These are phyloP conservation scores for Nemania serpens DNA, from an alignment of 2,329 filamentous ascomycete genomes.

Conservation along the genomic window DNA sequence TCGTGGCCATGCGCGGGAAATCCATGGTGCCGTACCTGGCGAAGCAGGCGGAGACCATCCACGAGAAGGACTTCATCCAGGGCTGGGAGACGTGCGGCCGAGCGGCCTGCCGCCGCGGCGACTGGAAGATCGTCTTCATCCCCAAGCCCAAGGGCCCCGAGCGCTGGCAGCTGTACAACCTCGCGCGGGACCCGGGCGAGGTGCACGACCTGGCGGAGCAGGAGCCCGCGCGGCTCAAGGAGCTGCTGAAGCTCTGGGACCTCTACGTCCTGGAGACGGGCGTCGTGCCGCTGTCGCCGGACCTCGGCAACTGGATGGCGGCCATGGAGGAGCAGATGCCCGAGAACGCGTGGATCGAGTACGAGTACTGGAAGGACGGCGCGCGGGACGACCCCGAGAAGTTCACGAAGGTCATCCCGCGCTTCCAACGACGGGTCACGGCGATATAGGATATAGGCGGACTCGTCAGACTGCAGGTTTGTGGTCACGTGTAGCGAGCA, in stretches of 20 bases:
- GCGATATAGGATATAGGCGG: conserved; percentile 28
- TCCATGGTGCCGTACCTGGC: conserved; percentile 43
- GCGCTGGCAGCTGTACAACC: conserved; percentile 55
- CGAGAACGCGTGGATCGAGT: conserved; percentile 69
- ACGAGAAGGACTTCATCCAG: conserved; percentile 45
- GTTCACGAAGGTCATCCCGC: conserved; percentile 45
- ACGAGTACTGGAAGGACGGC: conserved; percentile 62
- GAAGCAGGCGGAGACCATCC: conserved; percentile 38
- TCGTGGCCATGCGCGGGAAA: conserved; percentile 43
- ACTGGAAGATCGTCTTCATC: conserved; percentile 51
- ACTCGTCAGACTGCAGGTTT: neutral
- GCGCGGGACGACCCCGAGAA: conserved; percentile 50
- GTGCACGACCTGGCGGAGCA: conserved; percentile 45
- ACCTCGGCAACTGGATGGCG: conserved; percentile 61
- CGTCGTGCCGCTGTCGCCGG: conserved; percentile 62
- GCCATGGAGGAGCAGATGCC: conserved; percentile 68
- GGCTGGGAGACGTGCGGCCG: conserved; percentile 46
- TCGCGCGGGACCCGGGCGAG: conserved; percentile 52
- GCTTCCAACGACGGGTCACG: conserved; percentile 36
- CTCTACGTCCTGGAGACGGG: conserved; percentile 57
- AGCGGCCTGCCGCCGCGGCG: conserved; percentile 43
- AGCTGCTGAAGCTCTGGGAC: conserved; percentile 44
- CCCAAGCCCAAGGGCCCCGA: conserved; percentile 54
- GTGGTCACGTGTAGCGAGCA: neutral
- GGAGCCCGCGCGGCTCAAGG: conserved; percentile 40